Conservation (phyloP, 176 grass and related monocot species). For the Microstegium vimineum region DNA sequence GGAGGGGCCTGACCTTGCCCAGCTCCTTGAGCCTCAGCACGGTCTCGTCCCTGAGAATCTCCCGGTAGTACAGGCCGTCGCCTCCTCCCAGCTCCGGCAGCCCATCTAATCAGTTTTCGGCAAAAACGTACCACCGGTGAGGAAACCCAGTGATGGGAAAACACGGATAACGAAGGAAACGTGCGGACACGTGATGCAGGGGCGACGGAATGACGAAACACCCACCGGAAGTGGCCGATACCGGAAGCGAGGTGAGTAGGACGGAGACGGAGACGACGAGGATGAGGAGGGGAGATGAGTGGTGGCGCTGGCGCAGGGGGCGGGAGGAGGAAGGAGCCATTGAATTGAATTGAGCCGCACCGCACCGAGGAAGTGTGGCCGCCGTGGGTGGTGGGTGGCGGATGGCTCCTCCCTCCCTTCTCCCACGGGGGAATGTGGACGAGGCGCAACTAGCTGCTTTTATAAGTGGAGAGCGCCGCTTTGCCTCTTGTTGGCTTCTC, state of each 20-base stretch:
- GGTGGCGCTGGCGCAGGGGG: conserved; percentile 4
- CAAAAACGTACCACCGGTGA: conserved; percentile 2
- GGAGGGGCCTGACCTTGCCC: conserved; percentile 42
- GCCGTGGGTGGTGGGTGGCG: not conserved
- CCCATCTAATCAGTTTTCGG: conserved; percentile 23
- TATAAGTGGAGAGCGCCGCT: conserved; percentile 5
- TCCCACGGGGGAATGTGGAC: not conserved
- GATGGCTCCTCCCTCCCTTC: not conserved
- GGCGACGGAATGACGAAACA: not conserved
- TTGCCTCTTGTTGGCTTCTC: too few relatives aligned
- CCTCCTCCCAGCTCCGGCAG: conserved; percentile 39
- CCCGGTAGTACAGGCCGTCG: conserved; percentile 43
- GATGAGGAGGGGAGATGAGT: not conserved
- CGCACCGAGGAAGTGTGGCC: not conserved
- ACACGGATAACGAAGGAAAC: not conserved
- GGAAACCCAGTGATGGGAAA: not conserved
- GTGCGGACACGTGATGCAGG: not conserved
- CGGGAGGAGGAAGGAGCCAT: conserved; percentile 20
- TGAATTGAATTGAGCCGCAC: not conserved
- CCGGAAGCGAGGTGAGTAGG: not conserved
- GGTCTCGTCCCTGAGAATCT: conserved; percentile 73
- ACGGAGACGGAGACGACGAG: not conserved
- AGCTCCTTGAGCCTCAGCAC: conserved; percentile 63
- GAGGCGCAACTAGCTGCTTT: conserved; percentile 11
- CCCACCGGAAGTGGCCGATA: conserved; percentile 30